These are phyloP conservation scores for Citrullus amarus DNA, from an alignment of 306 rosid genomes.

Conservation along the genomic window DNA sequence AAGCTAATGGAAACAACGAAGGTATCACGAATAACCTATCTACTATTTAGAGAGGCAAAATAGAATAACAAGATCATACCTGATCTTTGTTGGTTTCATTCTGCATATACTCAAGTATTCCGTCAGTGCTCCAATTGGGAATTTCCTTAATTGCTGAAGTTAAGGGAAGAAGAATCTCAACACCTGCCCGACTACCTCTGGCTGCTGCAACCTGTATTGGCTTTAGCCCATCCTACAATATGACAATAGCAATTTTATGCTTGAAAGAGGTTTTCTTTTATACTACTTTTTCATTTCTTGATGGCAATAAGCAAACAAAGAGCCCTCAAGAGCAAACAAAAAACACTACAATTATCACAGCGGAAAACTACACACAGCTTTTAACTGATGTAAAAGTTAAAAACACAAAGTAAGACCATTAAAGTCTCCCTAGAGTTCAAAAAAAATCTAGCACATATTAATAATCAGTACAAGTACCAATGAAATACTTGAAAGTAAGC, in stretches of 20 bases:
- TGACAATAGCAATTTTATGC: conserved; percentile 13
- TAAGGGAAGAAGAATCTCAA: conserved; percentile 69
- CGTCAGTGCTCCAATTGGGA: conserved; percentile 71
- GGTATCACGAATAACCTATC: neutral
- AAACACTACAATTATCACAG: neutral
- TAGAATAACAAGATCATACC: conserved; percentile 23
- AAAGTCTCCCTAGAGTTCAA: neutral
- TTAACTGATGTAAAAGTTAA: neutral
- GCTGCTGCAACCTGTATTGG: conserved; percentile 73
- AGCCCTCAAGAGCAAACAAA: neutral
- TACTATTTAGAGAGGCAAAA: neutral
- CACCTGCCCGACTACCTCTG: conserved; percentile 48
- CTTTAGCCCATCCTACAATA: conserved; percentile 72
- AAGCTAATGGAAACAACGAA: neutral
- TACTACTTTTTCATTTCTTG: neutral
- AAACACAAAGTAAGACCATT: neutral
- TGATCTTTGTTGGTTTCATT: conserved; percentile 44
- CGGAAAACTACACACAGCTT: neutral
- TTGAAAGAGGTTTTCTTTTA: neutral
- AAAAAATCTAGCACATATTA: neutral
- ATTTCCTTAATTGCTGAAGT: conserved; percentile 48
- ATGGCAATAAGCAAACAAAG: neutral
- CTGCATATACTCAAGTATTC: conserved; percentile 54
- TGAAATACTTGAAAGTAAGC: neutral
- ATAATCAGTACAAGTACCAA: neutral